Evolutionary conservation across 176 grass and related monocot genomes (phyloP).

Genomic region (Themeda triandra): DNA sequence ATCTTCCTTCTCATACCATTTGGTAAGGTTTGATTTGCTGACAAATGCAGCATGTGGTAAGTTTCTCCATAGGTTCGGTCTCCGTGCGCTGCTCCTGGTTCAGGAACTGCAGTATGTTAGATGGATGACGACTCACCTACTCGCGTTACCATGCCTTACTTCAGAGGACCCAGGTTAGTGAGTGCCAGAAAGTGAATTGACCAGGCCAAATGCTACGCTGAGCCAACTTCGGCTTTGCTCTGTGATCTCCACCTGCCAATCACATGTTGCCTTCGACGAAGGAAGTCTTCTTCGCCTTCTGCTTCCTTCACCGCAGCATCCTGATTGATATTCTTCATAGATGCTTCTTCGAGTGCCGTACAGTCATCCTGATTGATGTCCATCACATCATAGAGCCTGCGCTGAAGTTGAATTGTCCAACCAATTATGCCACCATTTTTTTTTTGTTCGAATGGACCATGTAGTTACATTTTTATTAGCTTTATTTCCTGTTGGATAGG

Average conservation of each 20-base stretch:
- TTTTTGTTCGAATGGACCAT: not conserved
- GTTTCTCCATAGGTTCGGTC: conserved; percentile 6
- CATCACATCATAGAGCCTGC: not conserved
- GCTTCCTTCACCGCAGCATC: not conserved
- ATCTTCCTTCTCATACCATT: conserved; percentile 23
- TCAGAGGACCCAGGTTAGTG: conserved; percentile 7
- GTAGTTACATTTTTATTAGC: not conserved
- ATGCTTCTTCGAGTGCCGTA: not conserved
- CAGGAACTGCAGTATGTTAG: conserved; percentile 20
- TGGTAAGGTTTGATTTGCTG: conserved; percentile 42
- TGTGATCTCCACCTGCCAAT: not conserved
- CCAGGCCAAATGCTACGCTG: not conserved
- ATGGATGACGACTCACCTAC: not conserved
- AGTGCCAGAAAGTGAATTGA: not conserved
- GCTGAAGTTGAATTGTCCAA: not conserved
- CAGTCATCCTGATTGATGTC: not conserved
- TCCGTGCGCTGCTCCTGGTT: conserved; percentile 5
- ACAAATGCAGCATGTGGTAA: conserved; percentile 43
- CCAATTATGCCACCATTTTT: not conserved
- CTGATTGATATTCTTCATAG: not conserved
- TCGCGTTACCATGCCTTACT: not conserved
- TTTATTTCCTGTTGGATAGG: not conserved
- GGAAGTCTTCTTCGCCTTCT: not conserved
- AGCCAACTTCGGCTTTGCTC: not conserved
- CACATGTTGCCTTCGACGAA: not conserved